Evolutionary conservation across 768 basidiomycete species (phyloP), one percentile per base, ranked within the genome.

Genomic region (Boletus sp.): DNA sequence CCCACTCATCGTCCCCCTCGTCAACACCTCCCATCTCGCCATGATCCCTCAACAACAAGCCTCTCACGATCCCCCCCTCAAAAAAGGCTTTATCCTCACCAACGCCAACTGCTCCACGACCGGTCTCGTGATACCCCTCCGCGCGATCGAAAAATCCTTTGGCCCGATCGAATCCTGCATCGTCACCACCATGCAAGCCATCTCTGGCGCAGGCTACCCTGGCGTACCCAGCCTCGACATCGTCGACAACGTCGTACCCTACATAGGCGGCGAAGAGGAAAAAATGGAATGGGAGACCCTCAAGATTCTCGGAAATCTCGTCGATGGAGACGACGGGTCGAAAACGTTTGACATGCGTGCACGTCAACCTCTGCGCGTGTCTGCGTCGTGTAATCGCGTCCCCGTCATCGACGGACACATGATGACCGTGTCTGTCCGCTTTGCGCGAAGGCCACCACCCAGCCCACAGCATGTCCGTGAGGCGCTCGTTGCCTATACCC

Each of bases 61-160:
- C 2, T 75, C 83, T 15, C 87, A 90, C 62, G 73, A 78, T 2
- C 89, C 85, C 18, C 84, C 83, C 0, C 81, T 89, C 35, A 82
- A 81, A 67, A 85, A 83, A 62, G 97, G 97, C 4, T 98, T 93
- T 78, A 95, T 99, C 71, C 88, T 99, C 59, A 95, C 94, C 56
- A 99, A 99, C 71, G 97, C 97, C 63, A 99, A 98, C 76, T 98
- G 97, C 76, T 89, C 92, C 24, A 98, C 97, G 4, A 99, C 97
- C 1, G 95, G 90, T 42, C 81, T 87, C 68, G 92, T 93, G 57
- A 84, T 97, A 57, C 92, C 94, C n/a, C 85, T 98, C 63, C 83
- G 84, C 47, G 94, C 94, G 0, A 83, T 98, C 62, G 94, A 97
- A 73, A 83, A 81, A 59, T 80, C 89, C 0, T 99, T 98, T 59